Conservation (phyloP, 352 stramenopile genomes). For the Globisporangium cystogenes region DNA sequence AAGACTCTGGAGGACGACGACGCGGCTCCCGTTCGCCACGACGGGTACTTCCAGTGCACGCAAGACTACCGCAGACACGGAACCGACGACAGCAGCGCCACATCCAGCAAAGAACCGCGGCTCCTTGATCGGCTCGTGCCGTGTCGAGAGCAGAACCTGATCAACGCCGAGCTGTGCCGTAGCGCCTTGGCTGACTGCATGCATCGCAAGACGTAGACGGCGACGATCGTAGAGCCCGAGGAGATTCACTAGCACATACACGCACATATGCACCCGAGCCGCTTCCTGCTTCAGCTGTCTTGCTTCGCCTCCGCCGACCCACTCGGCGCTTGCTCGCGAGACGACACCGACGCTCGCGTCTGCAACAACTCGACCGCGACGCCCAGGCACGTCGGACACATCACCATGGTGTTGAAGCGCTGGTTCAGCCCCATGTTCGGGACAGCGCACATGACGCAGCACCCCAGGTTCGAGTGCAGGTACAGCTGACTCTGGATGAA, state of each 20-base stretch:
- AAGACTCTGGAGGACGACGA: neutral
- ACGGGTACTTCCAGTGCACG: conserved; percentile 47
- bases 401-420: conserved; percentile 42
- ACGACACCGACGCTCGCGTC: neutral
- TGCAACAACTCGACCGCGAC: conserved; percentile 16
- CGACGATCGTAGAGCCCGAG: neutral
- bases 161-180: conserved; percentile 16
- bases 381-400: conserved; percentile 39
- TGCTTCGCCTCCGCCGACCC: conserved; percentile 7
- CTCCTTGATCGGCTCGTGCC: conserved; percentile 11
- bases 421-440: conserved; percentile 40
- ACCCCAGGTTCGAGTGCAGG: conserved; percentile 12
- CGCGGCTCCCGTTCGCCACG: conserved; percentile 25
- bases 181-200: neutral
- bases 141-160: conserved; percentile 18
- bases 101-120: neutral
- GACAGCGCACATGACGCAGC: conserved; percentile 33
- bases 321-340: neutral
- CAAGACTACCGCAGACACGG: conserved; percentile 7
- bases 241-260: neutral
- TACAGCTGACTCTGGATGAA: conserved; percentile 28
- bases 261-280: neutral
- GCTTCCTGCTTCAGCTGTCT: neutral
- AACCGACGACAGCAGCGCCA: neutral
- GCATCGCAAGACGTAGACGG: neutral